These are phyloP conservation scores for Pelargonium citronellum DNA, from an alignment of 441 rosid genomes.

Conservation along the genomic window DNA sequence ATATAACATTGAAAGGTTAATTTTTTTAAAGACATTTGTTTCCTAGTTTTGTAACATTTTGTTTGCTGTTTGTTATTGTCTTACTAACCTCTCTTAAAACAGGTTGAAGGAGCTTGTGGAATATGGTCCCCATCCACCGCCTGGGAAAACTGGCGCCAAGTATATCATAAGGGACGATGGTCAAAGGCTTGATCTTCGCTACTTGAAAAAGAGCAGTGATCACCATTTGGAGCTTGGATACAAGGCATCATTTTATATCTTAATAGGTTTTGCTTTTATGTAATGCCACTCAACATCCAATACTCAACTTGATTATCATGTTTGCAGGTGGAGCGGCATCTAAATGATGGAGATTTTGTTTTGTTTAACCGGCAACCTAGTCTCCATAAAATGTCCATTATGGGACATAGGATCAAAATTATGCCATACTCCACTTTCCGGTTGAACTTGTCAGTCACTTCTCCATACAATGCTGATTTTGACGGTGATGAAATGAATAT, in stretches of 20 bases:
- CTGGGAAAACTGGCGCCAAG: constrained; percentile 96
- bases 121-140: constrained; percentile 98
- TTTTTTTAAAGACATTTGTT: not conserved
- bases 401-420: constrained; percentile 96
- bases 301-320: constrained; percentile 17
- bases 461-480: constrained; percentile 99
- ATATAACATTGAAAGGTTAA: constrained; percentile 86
- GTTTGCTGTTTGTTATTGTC: not conserved
- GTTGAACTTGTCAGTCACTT: constrained; percentile 85
- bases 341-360: constrained; percentile 90
- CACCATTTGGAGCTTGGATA: constrained; percentile 99
- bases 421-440: constrained; percentile 99
- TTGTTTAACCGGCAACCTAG: constrained; percentile 98
- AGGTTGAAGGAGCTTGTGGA: constrained; percentile 97
- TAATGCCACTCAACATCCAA: not conserved
- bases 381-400: constrained; percentile 98
- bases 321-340: constrained; percentile 91
- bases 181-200: constrained; percentile 96
- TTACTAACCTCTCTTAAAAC: constrained; percentile 15
- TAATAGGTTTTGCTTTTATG: constrained; percentile 1
- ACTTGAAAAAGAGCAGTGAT: constrained; percentile 97
- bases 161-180: constrained; percentile 97
- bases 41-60: constrained; percentile 2
- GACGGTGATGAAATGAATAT: constrained; percentile 99
- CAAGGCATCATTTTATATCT: constrained; percentile 39